phyloP scores from a whole-genome alignment of 495 filamentous ascomycete species.

The Penicillium cinerascens region DNA sequence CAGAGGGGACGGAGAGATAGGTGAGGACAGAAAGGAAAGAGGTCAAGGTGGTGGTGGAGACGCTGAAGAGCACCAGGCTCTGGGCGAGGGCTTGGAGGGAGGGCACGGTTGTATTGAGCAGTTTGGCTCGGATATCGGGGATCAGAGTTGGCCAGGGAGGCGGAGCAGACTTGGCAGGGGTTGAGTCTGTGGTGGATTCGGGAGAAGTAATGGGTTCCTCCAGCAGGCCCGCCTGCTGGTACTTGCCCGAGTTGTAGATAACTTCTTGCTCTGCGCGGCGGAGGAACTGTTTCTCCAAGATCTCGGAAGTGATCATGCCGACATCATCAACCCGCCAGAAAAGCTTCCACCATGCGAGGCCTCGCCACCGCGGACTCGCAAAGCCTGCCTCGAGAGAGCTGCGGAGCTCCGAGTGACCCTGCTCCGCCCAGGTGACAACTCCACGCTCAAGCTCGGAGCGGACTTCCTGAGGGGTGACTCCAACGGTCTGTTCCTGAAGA shows the following conservation, averaged over 20 bases:
- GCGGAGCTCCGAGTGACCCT: conserved; percentile 78
- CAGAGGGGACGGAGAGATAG: conserved; percentile 57
- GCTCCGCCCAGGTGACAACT: conserved; percentile 70
- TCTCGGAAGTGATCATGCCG: conserved; percentile 69
- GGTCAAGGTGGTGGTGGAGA: conserved; percentile 60
- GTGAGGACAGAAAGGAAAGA: conserved; percentile 63
- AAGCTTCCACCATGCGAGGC: conserved; percentile 88
- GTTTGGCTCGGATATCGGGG: conserved; percentile 42
- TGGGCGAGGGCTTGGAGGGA: conserved; percentile 78
- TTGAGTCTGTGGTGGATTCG: conserved; percentile 9
- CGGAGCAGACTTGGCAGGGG: conserved; percentile 10
- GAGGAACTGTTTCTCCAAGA: conserved; percentile 72
- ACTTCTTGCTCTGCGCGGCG: conserved; percentile 66
- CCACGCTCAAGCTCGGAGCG: conserved; percentile 50
- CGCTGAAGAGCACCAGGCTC: conserved; percentile 68
- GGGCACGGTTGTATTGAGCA: conserved; percentile 64
- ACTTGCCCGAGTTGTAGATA: conserved; percentile 76
- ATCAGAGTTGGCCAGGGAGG: conserved; percentile 46
- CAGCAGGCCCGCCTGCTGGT: conserved; percentile 64
- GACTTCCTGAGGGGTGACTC: conserved; percentile 38
- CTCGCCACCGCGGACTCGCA: conserved; percentile 63
- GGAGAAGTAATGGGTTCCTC: conserved; percentile 15
- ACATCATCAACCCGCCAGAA: conserved; percentile 95
- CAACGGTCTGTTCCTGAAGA: conserved; percentile 28
- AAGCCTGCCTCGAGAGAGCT: conserved; percentile 73